Evolutionary conservation across 1,284 basidiomycete genomes (phyloP), one percentile per base, ranked within the genome.

Genomic region (Microbotryum lychnidis-dioicae): DNA sequence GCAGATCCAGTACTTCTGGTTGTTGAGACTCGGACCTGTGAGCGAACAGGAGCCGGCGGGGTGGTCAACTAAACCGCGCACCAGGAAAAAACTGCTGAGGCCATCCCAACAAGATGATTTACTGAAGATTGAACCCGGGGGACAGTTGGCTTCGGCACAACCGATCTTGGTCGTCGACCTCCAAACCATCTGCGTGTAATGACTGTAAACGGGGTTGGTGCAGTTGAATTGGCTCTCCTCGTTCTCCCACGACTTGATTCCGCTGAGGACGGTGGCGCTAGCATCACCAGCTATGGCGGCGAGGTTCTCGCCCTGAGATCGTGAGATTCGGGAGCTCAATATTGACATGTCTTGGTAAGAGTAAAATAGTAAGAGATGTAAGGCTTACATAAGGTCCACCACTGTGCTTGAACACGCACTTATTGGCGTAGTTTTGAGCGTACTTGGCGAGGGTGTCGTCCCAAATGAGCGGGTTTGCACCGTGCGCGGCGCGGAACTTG

Each of bases 171-270:
- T 67, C 9, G 61, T 60, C 1, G 54, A n/a, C 51, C 60, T 58
- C 61, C 62, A 64, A 16, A 61, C 62, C 50, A 61, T 60, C 56
- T 68, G 66, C 1, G 66, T 68, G 12, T 61, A 68, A n/a, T 60
- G 58, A 51, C 59, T 9, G 60, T 63, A 66, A 18, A 20, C 29
- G 10, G 67, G 67, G 23, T 56, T 64, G 1, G 29, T 6, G 14
- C 62, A 56, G 12, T 42, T 37, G 54, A 64, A 68, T 2, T 63
- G 44, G 23, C 56, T 23, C 23, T 57, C 62, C 45, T 68, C 67
- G n/a, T 46, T 60, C 27, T 59, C 57, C 67, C 67, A 68, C 1
- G 50, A 21, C 21, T 49, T 29, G 27, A 64, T 60, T 23, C 55
- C 50, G 23, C 42, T 14, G 20, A 31, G 7, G 42, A 57, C 51